These are phyloP conservation scores for Boletus sp. DNA, from an alignment of 768 basidiomycete genomes.

Conservation along the genomic window DNA sequence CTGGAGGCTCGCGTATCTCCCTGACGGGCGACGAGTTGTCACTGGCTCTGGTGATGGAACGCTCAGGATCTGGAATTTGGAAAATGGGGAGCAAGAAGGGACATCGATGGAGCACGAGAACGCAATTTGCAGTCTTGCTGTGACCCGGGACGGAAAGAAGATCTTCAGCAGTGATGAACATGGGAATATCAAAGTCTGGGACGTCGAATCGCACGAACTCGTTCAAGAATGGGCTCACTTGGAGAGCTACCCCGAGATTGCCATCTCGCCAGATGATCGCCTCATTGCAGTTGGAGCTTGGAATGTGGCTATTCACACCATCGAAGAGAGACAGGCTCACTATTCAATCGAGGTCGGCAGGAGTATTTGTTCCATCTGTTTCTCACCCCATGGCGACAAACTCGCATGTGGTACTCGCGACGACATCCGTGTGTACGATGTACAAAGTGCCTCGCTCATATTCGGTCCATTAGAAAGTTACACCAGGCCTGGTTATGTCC, in stretches of 20 bases:
- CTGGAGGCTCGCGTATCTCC: background rate
- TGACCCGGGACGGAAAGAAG: background rate
- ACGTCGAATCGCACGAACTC: no score
- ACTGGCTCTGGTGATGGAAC: background rate
- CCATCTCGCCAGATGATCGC: no score
- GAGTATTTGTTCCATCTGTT: background rate
- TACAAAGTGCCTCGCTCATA: background rate
- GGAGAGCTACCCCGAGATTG: no score
- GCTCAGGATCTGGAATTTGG: background rate
- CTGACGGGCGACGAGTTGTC: background rate
- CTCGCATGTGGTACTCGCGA: background rate
- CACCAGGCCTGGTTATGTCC: background rate
- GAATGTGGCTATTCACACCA: background rate
- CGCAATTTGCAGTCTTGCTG: background rate
- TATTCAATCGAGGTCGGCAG: background rate
- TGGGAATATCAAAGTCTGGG: no score
- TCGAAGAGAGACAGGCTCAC: background rate
- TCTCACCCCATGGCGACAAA: background rate
- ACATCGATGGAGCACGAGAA: background rate
- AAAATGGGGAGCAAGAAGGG: background rate
- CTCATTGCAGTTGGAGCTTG: no score
- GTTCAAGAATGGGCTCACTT: no score
- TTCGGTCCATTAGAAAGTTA: background rate
- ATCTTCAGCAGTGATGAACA: no score
- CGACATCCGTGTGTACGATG: background rate